A percentile compares a stretch with the other conserved stretches of the same genome.
Evolutionary conservation across 1,284 basidiomycete species (phyloP).

Genomic region (Microstroma glucosiphilum): DNA sequence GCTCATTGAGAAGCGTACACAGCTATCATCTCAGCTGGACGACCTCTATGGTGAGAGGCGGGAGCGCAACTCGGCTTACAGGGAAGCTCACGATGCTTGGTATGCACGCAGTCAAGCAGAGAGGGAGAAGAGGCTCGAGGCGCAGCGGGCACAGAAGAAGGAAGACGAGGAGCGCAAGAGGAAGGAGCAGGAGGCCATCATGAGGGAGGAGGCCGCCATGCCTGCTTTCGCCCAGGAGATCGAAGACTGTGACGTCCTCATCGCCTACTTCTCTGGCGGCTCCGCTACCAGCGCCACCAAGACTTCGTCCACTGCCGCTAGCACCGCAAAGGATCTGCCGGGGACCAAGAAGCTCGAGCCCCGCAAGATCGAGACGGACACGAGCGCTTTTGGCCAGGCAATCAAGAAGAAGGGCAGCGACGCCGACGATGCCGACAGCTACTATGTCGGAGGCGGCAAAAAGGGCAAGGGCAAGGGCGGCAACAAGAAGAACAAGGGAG

Average conservation of each 20-base stretch:
- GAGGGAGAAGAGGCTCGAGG: conserved; percentile 63
- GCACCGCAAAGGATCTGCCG: conserved; percentile 51
- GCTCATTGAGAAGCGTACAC: conserved; percentile 80
- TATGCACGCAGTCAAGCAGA: conserved; percentile 40
- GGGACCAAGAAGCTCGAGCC: conserved; percentile 67
- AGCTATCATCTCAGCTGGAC: conserved; percentile 58
- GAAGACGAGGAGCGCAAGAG: conserved; percentile 77
- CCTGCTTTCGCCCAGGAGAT: conserved; percentile 91
- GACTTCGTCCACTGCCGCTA: conserved; percentile 14
- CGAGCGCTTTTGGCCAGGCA: conserved; percentile 59
- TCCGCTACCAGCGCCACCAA: conserved; percentile 29
- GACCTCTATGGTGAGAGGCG: conserved; percentile 72
- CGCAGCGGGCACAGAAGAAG: conserved; percentile 69
- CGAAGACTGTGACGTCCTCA: conserved; percentile 90
- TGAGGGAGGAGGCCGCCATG: conserved; percentile 82
- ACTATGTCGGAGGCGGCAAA: conserved; percentile 64
- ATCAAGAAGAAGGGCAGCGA: conserved; percentile 84
- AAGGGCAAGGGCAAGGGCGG: conserved; percentile 68
- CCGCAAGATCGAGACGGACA: conserved; percentile 69
- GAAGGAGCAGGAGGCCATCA: conserved; percentile 68
- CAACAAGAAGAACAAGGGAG: conserved; percentile 40
- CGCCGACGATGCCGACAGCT: conserved; percentile 64
- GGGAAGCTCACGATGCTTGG: conserved; percentile 42
- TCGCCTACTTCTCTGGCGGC: conserved; percentile 64
- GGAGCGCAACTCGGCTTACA: conserved; percentile 54